Base-by-base conservation (phyloP, 1,284 basidiomycete species). In the Trichosporon ovoides region DNA sequence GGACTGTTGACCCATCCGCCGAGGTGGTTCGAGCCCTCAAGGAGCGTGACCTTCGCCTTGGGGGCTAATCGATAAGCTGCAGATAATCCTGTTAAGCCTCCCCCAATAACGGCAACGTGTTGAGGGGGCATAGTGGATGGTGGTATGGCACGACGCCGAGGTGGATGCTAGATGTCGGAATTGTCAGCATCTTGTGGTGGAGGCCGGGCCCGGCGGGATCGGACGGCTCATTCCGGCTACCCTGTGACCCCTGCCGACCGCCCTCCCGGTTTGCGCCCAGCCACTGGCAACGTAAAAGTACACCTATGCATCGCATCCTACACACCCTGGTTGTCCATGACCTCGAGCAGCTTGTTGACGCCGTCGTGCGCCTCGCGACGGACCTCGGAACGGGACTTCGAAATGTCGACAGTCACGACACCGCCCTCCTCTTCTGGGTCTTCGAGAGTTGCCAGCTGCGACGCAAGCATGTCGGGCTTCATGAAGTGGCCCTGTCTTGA, bases 1-100 rank as follows among this genome's bases (percentile, higher is more conserved):
- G 60, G 87, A 80, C 63, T 86, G 85, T 58, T 78, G 78, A 92
- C 83, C 91, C 91, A 97, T 33, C 94, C 94, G 11, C 94, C 94
- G 3, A 48, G 7, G 14, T 51, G 57, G 11, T 24, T 14, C 1
- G 51, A 52, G 0, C 50, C 36, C 20, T 64, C 60, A 13, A 62
- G 38, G 19, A 59, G 37, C 13, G 55, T 40, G 28, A 62, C 56
- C 14, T 20, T 55, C 3, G 57, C 37, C 12, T 56, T 36, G 11
- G 40, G 35, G 0, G 68, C 62, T 4, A 78, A 66, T 18, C 70
- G 68, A 56, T 73, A 74, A 0, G 76, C 74, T 2, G 75, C 61
- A 10, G 73, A 69, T 2, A 78, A 66, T 11, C 76, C 76, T 3
- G 75, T 66, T n/a, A 77, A 67, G 38, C 76, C 76, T 1, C 61